Conservation (phyloP, 192 early-diverging fungal genomes). For the Oehlia diaphana region DNA sequence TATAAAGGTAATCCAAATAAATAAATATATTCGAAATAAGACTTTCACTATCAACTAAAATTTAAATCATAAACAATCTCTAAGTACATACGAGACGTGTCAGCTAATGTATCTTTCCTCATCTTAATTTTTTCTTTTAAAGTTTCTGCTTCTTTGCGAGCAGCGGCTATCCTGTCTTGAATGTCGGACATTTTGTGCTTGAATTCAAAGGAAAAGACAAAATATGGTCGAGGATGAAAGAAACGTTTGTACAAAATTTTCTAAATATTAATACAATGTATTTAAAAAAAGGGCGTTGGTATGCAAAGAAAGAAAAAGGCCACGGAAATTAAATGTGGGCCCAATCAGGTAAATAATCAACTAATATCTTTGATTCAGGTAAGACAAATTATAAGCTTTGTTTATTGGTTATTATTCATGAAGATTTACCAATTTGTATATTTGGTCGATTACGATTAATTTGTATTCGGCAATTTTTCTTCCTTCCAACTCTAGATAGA, state of each 20-base stretch:
- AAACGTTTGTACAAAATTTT: not conserved
- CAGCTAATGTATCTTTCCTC: constrained; percentile 90
- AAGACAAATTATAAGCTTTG: too few relatives aligned
- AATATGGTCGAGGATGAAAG: not conserved
- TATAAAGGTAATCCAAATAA: not conserved
- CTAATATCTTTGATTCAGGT: too few relatives aligned
- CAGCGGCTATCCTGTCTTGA: constrained; percentile 83
- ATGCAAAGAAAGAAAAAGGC: too few relatives aligned
- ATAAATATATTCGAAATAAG: not conserved
- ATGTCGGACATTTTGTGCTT: constrained; percentile 72
- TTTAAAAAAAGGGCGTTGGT: too few relatives aligned
- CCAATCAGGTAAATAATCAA: too few relatives aligned
- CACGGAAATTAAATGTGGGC: too few relatives aligned
- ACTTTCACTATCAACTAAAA: not conserved
- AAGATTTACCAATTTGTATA: too few relatives aligned
- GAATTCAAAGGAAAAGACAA: not conserved
- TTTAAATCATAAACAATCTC: not conserved
- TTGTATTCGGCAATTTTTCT: too few relatives aligned
- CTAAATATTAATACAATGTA: too few relatives aligned
- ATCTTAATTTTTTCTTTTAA: constrained; percentile 96
- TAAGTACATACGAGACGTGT: constrained; percentile 86
- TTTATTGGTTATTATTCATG: too few relatives aligned
- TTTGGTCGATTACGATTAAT: too few relatives aligned
- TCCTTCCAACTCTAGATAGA: too few relatives aligned
- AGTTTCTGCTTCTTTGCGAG: constrained; percentile 91